Evolutionary conservation across 306 rosid genomes (phyloP).

Genomic region (Dryas drummondii): DNA sequence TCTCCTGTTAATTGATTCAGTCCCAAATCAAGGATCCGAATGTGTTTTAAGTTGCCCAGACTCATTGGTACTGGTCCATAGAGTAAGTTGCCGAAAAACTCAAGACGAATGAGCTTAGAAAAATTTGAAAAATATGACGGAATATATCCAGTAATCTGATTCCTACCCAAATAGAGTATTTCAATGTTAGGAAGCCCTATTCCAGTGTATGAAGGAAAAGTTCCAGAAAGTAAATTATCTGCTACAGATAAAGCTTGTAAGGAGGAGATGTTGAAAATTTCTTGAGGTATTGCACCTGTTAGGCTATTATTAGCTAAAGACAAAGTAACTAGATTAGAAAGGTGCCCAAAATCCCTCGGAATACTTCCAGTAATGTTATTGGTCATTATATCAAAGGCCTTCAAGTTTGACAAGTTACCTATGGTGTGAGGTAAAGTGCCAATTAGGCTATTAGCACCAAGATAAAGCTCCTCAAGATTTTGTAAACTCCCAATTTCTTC

Average conservation of each 20-base stretch:
- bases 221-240: background rate
- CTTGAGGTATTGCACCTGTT: background rate
- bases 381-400: background rate
- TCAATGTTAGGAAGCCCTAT: background rate
- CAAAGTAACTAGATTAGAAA: background rate
- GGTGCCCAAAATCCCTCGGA: background rate
- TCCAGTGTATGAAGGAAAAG: too few species aligned
- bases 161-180: background rate
- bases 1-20: background rate
- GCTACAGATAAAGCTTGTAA: background rate
- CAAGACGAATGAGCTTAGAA: background rate
- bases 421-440: slow-evolving; percentile 1
- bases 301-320: background rate
- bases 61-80: background rate
- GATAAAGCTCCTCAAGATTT: background rate
- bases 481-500: background rate
- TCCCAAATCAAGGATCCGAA: background rate
- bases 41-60: too few species aligned
- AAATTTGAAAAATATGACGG: slow-evolving; percentile 7
- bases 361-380: background rate
- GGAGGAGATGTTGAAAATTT: background rate
- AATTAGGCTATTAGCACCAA: background rate
- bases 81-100: background rate
- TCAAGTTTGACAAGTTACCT: slow-evolving; percentile 1
- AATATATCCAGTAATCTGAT: background rate